Evolutionary conservation across 108 stramenopile species (phyloP).

Genomic region (Fistulifera pelliculosa): DNA sequence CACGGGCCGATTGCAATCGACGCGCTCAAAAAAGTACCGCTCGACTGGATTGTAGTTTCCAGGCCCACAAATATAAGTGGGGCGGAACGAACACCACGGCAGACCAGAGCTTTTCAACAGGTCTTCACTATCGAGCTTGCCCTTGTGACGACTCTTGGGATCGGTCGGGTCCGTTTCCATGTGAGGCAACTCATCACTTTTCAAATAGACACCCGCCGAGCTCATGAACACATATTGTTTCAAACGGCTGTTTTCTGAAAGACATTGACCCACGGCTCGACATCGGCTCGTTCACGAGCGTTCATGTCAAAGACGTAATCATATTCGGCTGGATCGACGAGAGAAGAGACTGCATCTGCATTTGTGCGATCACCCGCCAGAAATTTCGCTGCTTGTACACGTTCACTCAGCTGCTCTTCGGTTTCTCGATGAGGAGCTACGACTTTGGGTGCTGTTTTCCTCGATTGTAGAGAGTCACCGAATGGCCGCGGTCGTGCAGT

Average conservation of each 20-base stretch:
- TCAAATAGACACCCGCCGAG: conserved; percentile 26
- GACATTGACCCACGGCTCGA: conserved; percentile 17
- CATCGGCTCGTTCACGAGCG: conserved; percentile 22
- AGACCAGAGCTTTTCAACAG: conserved; percentile 12
- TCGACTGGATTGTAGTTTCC: conserved; percentile 31
- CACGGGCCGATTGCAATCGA: conserved; percentile 18
- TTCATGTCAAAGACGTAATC: conserved; percentile 32
- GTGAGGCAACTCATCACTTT: conserved; percentile 24
- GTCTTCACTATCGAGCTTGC: conserved; percentile 23
- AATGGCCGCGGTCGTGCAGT: conserved; percentile 20
- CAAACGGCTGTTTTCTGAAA: conserved; percentile 11
- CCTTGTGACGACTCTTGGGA: conserved; percentile 24
- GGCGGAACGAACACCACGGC: conserved; percentile 29
- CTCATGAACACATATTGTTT: conserved; percentile 33
- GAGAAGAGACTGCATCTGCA: conserved; percentile 12
- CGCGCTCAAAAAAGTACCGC: conserved; percentile 28
- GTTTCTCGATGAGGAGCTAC: conserved; percentile 16
- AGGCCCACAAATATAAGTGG: conserved; percentile 31
- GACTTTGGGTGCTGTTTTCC: conserved; percentile 18
- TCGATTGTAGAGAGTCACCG: conserved; percentile 24
- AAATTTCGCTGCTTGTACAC: conserved; percentile 14
- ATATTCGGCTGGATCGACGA: conserved; percentile 23
- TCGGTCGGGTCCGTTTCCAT: conserved; percentile 23
- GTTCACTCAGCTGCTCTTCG: conserved; percentile 14
- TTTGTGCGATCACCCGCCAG: conserved; percentile 19